Evolutionary conservation across 2,329 filamentous ascomycete species (phyloP).

Genomic region (Coleophoma crateriformis): DNA sequence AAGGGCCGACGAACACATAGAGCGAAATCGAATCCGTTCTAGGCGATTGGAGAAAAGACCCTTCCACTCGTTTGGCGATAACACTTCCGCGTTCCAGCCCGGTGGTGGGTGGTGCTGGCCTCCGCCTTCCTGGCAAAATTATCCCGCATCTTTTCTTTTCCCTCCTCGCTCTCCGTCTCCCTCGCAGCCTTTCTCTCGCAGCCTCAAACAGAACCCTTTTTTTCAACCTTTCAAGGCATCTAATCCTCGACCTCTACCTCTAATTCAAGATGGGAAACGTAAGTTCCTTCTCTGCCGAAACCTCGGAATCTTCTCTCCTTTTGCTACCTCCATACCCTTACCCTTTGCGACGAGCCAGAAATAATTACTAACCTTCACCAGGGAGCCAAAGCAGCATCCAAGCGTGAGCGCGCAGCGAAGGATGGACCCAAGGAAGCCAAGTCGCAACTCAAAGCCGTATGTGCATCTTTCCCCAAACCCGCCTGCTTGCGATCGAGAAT

Average conservation of each 20-base stretch:
- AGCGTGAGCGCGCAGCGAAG: slow-evolving; percentile 68
- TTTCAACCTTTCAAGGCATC: background rate
- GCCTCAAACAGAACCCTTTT: too few species aligned
- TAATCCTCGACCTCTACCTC: background rate
- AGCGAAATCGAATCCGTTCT: too few species aligned
- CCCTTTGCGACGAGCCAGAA: background rate
- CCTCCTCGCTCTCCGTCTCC: background rate
- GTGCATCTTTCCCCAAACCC: slow-evolving; percentile 23
- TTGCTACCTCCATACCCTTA: background rate
- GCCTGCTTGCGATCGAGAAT: background rate
- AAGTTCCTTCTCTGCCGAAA: background rate
- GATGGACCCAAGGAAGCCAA: slow-evolving; percentile 49
- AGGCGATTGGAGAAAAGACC: too few species aligned
- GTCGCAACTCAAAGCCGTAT: slow-evolving; percentile 64
- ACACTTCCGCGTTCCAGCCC: background rate
- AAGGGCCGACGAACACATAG: too few species aligned
- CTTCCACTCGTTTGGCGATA: too few species aligned
- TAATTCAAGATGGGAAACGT: slow-evolving; percentile 22
- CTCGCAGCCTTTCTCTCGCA: too few species aligned
- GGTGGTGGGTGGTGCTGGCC: background rate
- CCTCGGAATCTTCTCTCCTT: too few species aligned
- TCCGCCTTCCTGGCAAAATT: too few species aligned
- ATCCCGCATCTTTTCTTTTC: too few species aligned
- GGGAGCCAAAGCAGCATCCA: slow-evolving; percentile 64
- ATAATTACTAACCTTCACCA: slow-evolving; percentile 19